Evolutionary conservation across 495 filamentous ascomycete genomes (phyloP), one percentile per base, ranked within the genome.

Genomic region (Penicillium riverlandense): DNA sequence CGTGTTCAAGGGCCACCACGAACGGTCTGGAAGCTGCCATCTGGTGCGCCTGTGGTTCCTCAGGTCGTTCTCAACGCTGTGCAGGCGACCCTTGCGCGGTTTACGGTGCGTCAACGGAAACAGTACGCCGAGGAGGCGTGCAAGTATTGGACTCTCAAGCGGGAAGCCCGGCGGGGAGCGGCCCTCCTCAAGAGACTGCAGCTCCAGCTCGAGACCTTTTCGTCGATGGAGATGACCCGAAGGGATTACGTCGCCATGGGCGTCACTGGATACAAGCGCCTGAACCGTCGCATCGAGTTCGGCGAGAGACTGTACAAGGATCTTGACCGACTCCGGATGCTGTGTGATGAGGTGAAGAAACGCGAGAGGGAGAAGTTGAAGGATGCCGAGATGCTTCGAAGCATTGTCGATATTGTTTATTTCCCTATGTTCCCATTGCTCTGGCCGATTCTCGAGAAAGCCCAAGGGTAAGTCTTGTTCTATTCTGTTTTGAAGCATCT

Each of bases 101-200:
- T 97, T 59, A 72, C 71, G 13, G 82, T 97, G 46, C 80, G 80
- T 29, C 91, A 92, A 53, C 77, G 86, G 22, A 92, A 91, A 54
- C 89, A 96, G 37, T 99, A 86, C 67, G 83, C 89, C 1, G 86
- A 85, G 29, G 90, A 96, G 57, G 86, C 85, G 2, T 96, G 90
- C 69, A 88, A 87, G 49, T 99, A 96, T 64, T 99, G 92, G 92
- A 97, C 92, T 0, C 69, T 97, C 41, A 99, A 99, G 64, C 78
- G 92, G 32, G 92, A 99, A 62, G 86, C 91, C 35, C 76, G 92
- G 31, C 76, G 92, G 48, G 92, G 92, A 29, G 92, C 92, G 11
- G 86, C 91, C 12, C 70, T 97, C 35, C 74, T 99, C 39, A 96
- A 96, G 66, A 81, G 92, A 32, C 72, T 97, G 8, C 92, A 98